Evolutionary conservation across 2,329 filamentous ascomycete genomes (phyloP).

Genomic region (Epichloe uncinata): DNA sequence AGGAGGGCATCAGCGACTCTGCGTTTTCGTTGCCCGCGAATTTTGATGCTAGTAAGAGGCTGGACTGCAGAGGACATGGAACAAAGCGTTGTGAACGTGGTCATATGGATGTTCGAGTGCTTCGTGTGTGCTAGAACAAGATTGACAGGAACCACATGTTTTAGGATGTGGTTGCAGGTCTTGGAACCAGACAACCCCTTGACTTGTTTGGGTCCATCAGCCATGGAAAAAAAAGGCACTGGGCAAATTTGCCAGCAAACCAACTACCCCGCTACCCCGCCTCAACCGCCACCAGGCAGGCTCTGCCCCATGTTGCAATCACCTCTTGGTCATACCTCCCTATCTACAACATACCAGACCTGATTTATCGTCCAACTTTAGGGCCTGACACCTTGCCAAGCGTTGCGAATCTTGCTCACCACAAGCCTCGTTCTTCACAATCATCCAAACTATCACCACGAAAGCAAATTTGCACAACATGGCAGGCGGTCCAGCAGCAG

Average conservation of each 20-base stretch:
- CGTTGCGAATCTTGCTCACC: neutral
- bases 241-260: neutral
- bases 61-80: too few species aligned
- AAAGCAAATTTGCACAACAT: conserved; percentile 21
- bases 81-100: too few species aligned
- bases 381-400: neutral
- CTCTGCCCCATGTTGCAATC: neutral
- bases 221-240: too few species aligned
- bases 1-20: too few species aligned
- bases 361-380: neutral
- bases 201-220: neutral
- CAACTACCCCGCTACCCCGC: conserved; percentile 26
- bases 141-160: too few species aligned
- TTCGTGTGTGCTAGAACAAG: too few species aligned
- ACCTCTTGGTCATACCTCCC: neutral
- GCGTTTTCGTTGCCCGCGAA: too few species aligned
- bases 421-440: neutral
- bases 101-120: too few species aligned
- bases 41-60: too few species aligned
- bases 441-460: neutral
- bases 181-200: too few species aligned
- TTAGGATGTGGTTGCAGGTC: too few species aligned
- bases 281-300: conserved; percentile 7
- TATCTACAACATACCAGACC: neutral
- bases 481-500: conserved; percentile 31